Conservation (phyloP, 768 basidiomycete species). For the Termitomyces sp. region DNA sequence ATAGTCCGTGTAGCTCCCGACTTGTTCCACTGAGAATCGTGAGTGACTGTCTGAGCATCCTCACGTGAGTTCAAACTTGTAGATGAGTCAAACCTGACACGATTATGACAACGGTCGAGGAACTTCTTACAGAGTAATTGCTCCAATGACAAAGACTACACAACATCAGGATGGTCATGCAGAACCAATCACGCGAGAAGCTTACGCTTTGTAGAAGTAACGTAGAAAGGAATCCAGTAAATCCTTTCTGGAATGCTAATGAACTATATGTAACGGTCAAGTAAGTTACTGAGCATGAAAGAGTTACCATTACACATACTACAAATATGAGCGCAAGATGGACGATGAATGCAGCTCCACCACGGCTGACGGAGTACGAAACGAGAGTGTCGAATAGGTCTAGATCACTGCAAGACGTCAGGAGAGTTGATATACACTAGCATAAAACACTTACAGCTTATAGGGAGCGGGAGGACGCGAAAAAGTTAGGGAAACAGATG, state of each 20-base stretch:
- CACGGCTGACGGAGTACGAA: conserved; percentile 9
- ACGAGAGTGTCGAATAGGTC: conserved; percentile 9
- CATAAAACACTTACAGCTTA: conserved; percentile 3
- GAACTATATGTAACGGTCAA: conserved; percentile 1
- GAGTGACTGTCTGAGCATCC: background rate
- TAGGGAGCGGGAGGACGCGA: conserved; percentile 6
- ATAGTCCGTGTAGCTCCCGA: conserved; percentile 7
- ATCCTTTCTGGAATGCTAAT: conserved; percentile 6
- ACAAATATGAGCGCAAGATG: conserved; percentile 13
- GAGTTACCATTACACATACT: background rate
- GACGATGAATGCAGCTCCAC: conserved; percentile 6
- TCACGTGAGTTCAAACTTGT: conserved; percentile 5
- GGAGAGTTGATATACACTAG: background rate
- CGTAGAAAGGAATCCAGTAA: conserved; percentile 15
- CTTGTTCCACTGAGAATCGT: background rate
- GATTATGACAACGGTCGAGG: background rate
- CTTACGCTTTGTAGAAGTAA: conserved; percentile 9
- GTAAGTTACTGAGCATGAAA: background rate
- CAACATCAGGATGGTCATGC: background rate
- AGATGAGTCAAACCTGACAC: background rate
- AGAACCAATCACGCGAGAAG: background rate
- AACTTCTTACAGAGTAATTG: conserved; percentile 11
- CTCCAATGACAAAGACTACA: conserved; percentile 11
- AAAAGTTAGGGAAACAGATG: background rate
- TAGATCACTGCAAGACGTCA: background rate